These are phyloP conservation scores for Fraxinus cuspidata DNA, from an alignment of 257 asterid genomes.

Conservation along the genomic window DNA sequence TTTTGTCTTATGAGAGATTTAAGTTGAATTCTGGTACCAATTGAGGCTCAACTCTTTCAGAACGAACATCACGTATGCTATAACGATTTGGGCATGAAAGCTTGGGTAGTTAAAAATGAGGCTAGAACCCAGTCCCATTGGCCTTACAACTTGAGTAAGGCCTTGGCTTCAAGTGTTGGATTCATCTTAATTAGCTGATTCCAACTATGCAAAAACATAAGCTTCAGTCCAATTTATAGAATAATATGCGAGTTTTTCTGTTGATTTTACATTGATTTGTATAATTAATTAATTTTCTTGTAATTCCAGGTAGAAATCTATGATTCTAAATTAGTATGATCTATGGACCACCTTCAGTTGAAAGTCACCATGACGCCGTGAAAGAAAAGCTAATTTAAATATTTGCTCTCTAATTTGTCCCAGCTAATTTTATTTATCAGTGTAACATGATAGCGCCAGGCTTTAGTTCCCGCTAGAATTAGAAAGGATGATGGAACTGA, in stretches of 20 bases:
- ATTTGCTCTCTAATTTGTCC: not conserved
- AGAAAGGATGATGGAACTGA: not conserved
- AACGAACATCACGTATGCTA: too few relatives aligned
- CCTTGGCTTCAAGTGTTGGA: not conserved
- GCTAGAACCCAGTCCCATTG: too few relatives aligned
- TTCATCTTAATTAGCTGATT: conserved; percentile 16
- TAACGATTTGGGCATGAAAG: too few relatives aligned
- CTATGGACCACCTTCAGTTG: not conserved
- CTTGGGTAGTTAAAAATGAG: too few relatives aligned
- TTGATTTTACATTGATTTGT: not conserved
- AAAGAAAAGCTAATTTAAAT: not conserved
- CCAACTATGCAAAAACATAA: conserved; percentile 6
- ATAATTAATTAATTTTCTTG: not conserved
- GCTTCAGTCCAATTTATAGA: not conserved
- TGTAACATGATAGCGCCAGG: not conserved
- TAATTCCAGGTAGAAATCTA: not conserved
- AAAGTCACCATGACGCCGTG: not conserved
- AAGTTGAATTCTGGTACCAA: too few relatives aligned
- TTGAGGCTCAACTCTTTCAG: too few relatives aligned
- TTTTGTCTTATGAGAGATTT: too few relatives aligned
- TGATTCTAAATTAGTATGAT: not conserved
- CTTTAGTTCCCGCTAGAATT: not conserved
- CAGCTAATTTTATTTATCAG: not conserved
- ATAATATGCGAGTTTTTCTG: not conserved
- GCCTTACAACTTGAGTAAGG: too few relatives aligned